Conservation (phyloP, 2,329 filamentous ascomycete genomes). For the Pyrenophora tritici-repentis region DNA sequence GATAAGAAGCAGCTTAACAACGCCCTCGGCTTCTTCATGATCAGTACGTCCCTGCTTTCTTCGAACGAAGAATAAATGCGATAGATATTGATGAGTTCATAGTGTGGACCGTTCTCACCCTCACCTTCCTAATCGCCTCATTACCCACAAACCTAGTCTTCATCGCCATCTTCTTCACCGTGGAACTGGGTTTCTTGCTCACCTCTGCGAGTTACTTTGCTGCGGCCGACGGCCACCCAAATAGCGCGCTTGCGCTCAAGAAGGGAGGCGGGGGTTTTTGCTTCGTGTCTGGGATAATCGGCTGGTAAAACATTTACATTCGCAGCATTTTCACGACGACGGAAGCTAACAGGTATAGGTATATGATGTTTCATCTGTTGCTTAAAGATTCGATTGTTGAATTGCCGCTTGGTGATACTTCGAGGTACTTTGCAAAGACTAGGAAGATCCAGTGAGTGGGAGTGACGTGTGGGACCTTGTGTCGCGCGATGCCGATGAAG, state of each 20-base stretch:
- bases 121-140: constrained; percentile 54
- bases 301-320: constrained; percentile 47
- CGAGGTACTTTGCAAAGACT: constrained; percentile 33
- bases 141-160: constrained; percentile 55
- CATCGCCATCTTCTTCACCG: constrained; percentile 55
- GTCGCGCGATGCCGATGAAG: background rate
- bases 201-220: constrained; percentile 47
- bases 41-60: constrained; percentile 39
- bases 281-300: constrained; percentile 51
- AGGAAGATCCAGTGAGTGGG: constrained; percentile 13
- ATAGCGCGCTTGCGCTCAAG: constrained; percentile 46
- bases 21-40: constrained; percentile 57
- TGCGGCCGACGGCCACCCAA: constrained; percentile 49
- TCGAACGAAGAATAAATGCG: background rate
- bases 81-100: background rate
- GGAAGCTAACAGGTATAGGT: constrained; percentile 13
- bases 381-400: constrained; percentile 34
- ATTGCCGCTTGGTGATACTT: constrained; percentile 33
- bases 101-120: constrained; percentile 56
- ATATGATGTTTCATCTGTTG: constrained; percentile 30
- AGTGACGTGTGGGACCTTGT: background rate
- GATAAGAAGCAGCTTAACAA: constrained; percentile 54
- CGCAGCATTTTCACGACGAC: background rate
- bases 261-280: constrained; percentile 55
- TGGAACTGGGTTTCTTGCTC: constrained; percentile 50